phyloP scores from a whole-genome alignment of 306 rosid species.

The Cucumis hystrix region DNA sequence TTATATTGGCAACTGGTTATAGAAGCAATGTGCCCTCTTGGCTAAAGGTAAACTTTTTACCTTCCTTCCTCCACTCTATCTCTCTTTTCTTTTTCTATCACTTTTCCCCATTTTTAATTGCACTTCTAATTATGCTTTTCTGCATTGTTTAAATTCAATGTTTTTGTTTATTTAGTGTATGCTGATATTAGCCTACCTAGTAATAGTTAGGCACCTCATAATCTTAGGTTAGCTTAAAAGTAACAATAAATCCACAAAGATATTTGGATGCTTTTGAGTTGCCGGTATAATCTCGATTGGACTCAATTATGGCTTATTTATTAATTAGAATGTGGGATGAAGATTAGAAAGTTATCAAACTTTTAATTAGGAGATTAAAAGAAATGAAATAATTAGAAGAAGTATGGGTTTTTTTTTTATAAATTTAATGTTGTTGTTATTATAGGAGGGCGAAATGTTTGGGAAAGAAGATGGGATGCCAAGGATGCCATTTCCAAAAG shows the following conservation, averaged over 20 bases:
- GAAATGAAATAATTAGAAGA: not conserved
- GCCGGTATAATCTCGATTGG: no score
- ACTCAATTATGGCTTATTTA: no score
- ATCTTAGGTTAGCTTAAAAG: no score
- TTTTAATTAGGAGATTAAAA: no score
- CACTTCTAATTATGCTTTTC: not conserved
- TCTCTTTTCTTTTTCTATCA: not conserved
- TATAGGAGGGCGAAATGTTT: constrained; percentile 79
- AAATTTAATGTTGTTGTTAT: not conserved
- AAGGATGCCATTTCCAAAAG: constrained; percentile 59
- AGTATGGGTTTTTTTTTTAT: not conserved
- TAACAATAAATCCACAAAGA: no score
- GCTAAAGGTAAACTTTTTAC: constrained; percentile 58
- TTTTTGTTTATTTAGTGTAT: no score
- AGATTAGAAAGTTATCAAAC: no score
- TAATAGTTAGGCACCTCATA: no score
- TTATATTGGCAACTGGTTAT: constrained; percentile 91
- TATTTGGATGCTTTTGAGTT: no score
- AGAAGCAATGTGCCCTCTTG: constrained; percentile 95
- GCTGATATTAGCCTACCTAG: no score
- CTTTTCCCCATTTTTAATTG: not conserved
- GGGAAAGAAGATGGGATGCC: constrained; percentile 74
- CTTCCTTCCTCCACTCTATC: not conserved
- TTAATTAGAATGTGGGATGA: no score
- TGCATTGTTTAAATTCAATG: not conserved